Evolutionary conservation across 768 basidiomycete genomes (phyloP).

Genomic region (Boletus speciosus): DNA sequence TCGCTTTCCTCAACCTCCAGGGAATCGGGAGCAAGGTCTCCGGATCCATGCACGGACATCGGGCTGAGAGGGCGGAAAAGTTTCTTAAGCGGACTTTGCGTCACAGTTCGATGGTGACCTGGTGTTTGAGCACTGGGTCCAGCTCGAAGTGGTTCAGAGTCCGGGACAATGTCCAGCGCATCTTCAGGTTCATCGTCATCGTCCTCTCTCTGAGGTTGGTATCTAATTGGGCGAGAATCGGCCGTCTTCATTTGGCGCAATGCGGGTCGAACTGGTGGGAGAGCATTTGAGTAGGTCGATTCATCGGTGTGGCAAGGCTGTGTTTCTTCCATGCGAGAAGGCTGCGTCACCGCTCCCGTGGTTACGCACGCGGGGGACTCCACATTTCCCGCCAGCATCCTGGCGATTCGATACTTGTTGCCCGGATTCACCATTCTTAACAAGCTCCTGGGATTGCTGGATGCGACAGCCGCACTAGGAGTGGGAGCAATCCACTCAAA

Average conservation of each 20-base stretch:
- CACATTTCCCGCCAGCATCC: slow-evolving; percentile 23
- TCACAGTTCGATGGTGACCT: background rate
- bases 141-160: slow-evolving; percentile 54
- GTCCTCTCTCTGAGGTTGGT: background rate
- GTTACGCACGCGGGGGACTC: slow-evolving; percentile 17
- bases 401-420: slow-evolving; percentile 30
- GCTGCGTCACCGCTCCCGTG: slow-evolving; percentile 13
- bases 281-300: background rate
- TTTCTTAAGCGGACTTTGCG: slow-evolving; percentile 14
- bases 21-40: slow-evolving; percentile 29
- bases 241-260: background rate
- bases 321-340: slow-evolving; percentile 19
- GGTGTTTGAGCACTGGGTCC: slow-evolving; percentile 17
- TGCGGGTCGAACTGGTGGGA: background rate
- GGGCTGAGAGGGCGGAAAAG: slow-evolving; percentile 22
- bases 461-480: slow-evolving; percentile 11
- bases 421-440: slow-evolving; percentile 33
- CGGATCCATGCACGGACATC: slow-evolving; percentile 18
- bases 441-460: slow-evolving; percentile 30
- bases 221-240: background rate
- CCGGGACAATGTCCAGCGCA: slow-evolving; percentile 53
- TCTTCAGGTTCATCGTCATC: slow-evolving; percentile 29
- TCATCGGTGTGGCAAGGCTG: slow-evolving; percentile 6
- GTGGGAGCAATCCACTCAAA: slow-evolving; percentile 23
- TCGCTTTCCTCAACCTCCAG: slow-evolving; percentile 31